phyloP scores from a whole-genome alignment of 192 early-diverging fungal genomes.

The Coemansia sp. region DNA sequence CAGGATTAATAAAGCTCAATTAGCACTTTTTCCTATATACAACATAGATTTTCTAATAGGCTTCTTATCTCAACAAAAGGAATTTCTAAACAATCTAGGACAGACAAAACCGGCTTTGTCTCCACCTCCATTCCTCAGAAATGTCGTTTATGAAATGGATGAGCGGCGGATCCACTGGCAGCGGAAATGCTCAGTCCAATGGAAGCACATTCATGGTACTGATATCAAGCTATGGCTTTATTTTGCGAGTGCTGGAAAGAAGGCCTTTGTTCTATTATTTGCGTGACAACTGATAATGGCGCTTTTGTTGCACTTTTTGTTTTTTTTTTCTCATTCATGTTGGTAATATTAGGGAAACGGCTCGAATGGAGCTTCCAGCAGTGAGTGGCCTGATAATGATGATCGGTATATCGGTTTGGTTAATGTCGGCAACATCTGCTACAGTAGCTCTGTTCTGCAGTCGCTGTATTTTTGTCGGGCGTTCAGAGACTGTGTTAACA shows the following conservation, averaged over 20 bases:
- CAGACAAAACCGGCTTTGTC: neutral
- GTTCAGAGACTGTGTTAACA: conserved; percentile 88
- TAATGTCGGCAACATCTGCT: conserved; percentile 78
- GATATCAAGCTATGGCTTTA: neutral
- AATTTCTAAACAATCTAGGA: neutral
- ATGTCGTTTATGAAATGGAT: conserved; percentile 77
- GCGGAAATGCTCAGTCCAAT: conserved; percentile 24
- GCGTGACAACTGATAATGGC: neutral
- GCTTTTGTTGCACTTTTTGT: neutral
- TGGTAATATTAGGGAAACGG: conserved; percentile 23
- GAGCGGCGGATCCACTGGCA: conserved; percentile 35
- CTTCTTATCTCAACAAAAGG: too few species aligned
- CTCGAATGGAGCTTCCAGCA: conserved; percentile 14
- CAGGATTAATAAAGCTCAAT: too few species aligned
- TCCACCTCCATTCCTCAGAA: neutral
- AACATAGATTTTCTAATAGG: too few species aligned
- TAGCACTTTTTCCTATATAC: too few species aligned
- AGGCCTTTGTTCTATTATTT: neutral
- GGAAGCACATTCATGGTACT: conserved; percentile 12
- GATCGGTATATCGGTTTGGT: conserved; percentile 87
- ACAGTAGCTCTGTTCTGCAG: conserved; percentile 95
- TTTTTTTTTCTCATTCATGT: neutral
- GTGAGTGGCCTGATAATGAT: conserved; percentile 59
- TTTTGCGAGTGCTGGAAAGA: neutral
- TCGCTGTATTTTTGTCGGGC: conserved; percentile 93